Base-by-base conservation (phyloP, 805 yeast species). In the Cyberlindnera mississippiensis region DNA sequence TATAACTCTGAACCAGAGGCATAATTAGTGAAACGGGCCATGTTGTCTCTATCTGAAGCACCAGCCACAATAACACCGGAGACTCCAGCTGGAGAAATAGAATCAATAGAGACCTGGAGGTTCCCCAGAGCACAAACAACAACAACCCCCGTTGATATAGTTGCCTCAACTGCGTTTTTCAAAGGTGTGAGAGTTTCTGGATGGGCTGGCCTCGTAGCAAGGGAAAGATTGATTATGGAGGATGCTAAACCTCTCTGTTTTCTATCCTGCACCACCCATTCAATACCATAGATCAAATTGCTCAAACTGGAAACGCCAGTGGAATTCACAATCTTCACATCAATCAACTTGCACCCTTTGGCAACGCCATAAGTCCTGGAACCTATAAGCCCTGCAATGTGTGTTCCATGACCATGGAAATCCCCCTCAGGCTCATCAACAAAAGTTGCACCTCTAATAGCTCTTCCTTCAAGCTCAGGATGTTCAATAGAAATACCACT, bases 51-150 rank as follows among this genome's bases (percentile, higher is more conserved):
- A 54, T 87, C 87, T 34, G 88, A 76, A 4, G 96, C 95, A 1
- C 96, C 96, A 6, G 88, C 95, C 0, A 95, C 79, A 9, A 87
- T 73, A 0, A 84, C 87, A 29, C 66, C 64, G 1, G 61, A 63
- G 2, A 90, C 83, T 29, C 90, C 82, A 1, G 95, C 93, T 0
- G 97, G 97, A 41, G 95, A 85, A 18, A 79, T 73, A 43, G 68
- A 60, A 50, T 95, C 86, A 0, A 96, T 95, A 53, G 85, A 75
- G 7, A 72, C 57, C 50, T 80, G 77, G 19, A 80, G 72, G 59
- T 90, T 90, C 2, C 98, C 98, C 1, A 96, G 96, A 0, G 96
- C 96, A 7, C 71, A 85, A 12, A 82, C 85, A 20, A 84, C 61
- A 1, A 81, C 71, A 28, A 89, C 57, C 0, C 96, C 96, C 0